Evolutionary conservation across 495 filamentous ascomycete genomes (phyloP).

Genomic region (Choiromyces venosus): DNA sequence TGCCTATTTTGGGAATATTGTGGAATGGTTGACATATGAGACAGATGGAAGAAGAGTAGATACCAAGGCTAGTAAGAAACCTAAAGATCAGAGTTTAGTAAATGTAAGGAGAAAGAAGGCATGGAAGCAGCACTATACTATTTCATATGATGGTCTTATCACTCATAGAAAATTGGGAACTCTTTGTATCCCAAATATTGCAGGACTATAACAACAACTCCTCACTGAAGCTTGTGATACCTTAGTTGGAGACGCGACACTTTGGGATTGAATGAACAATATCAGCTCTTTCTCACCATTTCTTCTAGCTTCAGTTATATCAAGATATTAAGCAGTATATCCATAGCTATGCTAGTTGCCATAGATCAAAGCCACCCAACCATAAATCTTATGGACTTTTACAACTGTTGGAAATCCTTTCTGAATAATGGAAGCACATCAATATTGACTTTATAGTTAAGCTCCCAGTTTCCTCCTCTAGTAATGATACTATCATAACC

Average conservation of each 20-base stretch:
- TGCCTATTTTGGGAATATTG: too few relatives aligned
- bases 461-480: not conserved
- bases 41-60: too few relatives aligned
- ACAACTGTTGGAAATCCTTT: slow-evolving; percentile 1
- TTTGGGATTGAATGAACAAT: slow-evolving; percentile 1
- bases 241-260: slow-evolving; percentile 7
- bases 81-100: too few relatives aligned
- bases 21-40: too few relatives aligned
- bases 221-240: slow-evolving; percentile 10
- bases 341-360: not conserved
- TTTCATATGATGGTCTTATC: not conserved
- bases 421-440: slow-evolving; percentile 6
- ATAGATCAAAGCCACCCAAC: not conserved
- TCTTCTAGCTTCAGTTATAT: slow-evolving; percentile 8
- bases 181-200: not conserved
- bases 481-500: slow-evolving; percentile 9
- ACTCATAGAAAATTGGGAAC: not conserved
- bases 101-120: too few relatives aligned
- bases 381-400: not conserved
- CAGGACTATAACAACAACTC: not conserved
- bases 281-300: not conserved
- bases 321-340: slow-evolving; percentile 9
- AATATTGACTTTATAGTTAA: slow-evolving; percentile 19
- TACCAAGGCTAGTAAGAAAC: too few relatives aligned
- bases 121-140: too few relatives aligned